A percentile compares a stretch with the other conserved stretches of the same genome.
Evolutionary conservation across 2,329 filamentous ascomycete genomes (phyloP).

Genomic region (Lecanicillium sp.): DNA sequence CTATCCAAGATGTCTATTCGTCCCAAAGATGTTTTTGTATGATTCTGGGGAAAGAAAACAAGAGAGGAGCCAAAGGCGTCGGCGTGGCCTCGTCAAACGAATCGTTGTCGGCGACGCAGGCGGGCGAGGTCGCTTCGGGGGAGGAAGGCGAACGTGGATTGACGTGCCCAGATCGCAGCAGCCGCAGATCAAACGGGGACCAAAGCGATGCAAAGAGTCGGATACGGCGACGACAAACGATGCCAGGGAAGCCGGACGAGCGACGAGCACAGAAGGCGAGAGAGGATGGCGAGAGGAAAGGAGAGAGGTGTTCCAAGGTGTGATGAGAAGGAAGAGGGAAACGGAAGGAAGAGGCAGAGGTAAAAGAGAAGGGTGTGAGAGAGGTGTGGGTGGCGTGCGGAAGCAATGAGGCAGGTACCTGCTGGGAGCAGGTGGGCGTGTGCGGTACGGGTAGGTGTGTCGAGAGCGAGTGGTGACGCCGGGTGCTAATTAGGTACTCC

Average conservation of each 20-base stretch:
- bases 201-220: no score
- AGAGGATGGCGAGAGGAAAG: slow-evolving; percentile 12
- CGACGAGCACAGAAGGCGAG: slow-evolving; percentile 2
- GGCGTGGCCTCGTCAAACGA: no score
- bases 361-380: slow-evolving; percentile 14
- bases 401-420: slow-evolving; percentile 4
- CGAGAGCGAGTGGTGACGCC: not conserved
- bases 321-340: slow-evolving; percentile 12
- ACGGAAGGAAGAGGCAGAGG: slow-evolving; percentile 19
- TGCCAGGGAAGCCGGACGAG: slow-evolving; percentile 2
- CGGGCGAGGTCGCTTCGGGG: no score
- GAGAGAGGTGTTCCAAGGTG: slow-evolving; percentile 10
- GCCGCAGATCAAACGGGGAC: no score
- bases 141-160: no score
- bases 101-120: no score
- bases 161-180: no score
- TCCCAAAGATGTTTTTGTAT: no score
- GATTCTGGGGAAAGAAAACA: no score
- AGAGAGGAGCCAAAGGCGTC: no score
- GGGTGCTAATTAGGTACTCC: not conserved
- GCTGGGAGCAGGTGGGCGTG: not conserved
- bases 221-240: not conserved
- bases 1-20: slow-evolving; percentile 7
- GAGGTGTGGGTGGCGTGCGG: slow-evolving; percentile 12
- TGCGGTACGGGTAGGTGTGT: not conserved